Percentiles rank a stretch among this genome's conserved stretches.
Conservation (phyloP, 306 rosid species). For the Rubus parviflorus region DNA sequence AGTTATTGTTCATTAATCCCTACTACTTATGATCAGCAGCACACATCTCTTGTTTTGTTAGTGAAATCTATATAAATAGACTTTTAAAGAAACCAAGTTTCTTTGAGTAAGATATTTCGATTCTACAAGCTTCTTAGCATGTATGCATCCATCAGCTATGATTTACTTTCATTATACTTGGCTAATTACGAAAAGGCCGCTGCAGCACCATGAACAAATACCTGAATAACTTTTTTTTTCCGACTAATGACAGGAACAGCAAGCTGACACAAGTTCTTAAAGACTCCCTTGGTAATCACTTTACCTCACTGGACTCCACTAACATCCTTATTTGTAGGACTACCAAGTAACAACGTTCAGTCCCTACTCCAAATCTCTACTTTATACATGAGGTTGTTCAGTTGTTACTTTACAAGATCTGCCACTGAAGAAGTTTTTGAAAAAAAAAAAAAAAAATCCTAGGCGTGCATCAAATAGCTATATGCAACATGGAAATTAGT, state of each 20-base stretch:
- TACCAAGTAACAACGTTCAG: conserved; percentile 1
- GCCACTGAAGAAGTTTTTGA: background rate
- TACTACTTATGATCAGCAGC: background rate
- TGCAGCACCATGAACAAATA: background rate
- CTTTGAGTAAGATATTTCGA: background rate
- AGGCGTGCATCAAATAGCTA: conserved; percentile 7
- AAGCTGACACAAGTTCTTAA: conserved; percentile 47
- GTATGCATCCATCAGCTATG: background rate
- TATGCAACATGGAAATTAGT: background rate
- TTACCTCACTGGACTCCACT: conserved; percentile 8
- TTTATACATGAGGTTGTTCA: conserved; percentile 1
- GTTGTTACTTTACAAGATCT: background rate
- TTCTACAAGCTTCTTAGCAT: background rate
- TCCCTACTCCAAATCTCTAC: background rate
- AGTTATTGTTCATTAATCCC: conserved; percentile 11
- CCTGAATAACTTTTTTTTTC: background rate
- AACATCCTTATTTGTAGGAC: background rate
- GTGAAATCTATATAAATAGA: background rate
- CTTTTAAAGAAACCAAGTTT: background rate
- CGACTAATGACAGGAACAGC: conserved; percentile 41
- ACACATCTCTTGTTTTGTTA: background rate
- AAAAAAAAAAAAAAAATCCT: background rate
- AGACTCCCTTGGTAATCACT: conserved; percentile 40
- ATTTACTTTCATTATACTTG: background rate
- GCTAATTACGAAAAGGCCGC: background rate